Base-by-base conservation (phyloP, 768 basidiomycete genomes). In the Termitomyces sp. region DNA sequence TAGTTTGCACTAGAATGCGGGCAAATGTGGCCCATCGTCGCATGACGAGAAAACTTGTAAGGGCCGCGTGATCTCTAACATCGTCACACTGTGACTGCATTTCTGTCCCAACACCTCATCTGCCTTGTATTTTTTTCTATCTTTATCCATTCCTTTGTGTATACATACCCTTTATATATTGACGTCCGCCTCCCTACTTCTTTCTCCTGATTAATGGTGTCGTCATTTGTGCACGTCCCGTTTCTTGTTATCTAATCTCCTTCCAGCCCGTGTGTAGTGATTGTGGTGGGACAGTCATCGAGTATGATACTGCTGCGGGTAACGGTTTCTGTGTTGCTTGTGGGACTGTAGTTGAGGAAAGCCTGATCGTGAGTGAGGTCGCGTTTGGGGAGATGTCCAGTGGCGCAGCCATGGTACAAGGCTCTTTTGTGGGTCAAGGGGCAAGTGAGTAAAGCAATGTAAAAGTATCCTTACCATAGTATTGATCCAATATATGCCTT, bases 351-450 rank as follows among this genome's bases (percentile, higher is more conserved):
- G 78, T 96, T 10, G 93, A 96, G 73, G 92, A 97, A 72, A 94
- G 93, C 66, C 85, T 88, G 2, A 94, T 98, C 59, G 92, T 98
- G 10, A 90, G 88, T 61, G 97, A 99, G 69, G 84, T 99, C 55
- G 85, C 87, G 1, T 99, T 99, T 64, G 93, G 94, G n/a, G 97
- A 99, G 77, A 90, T 90, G 4, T 82, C 88, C 12, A 81, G 83
- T 29, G 97, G 97, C 26, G 92, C 94, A 5, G 95, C 96, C 1
- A 92, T 98, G 79, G 95, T 97, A 1, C 90, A 95, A 66, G 97
- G 97, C 2, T 87, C 89, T 3, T 97, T 91, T 65, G 93, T 99
- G 13, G 91, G 83, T 0, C 88, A 92, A 65, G 91, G 92, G 56
- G 86, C 94, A 47, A 95, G 95, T 98, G 66, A 57, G 61, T 62